Evolutionary conservation across 2,329 filamentous ascomycete genomes (phyloP), one percentile per base, ranked within the genome.

Genomic region (Venturiaceae sp.): DNA sequence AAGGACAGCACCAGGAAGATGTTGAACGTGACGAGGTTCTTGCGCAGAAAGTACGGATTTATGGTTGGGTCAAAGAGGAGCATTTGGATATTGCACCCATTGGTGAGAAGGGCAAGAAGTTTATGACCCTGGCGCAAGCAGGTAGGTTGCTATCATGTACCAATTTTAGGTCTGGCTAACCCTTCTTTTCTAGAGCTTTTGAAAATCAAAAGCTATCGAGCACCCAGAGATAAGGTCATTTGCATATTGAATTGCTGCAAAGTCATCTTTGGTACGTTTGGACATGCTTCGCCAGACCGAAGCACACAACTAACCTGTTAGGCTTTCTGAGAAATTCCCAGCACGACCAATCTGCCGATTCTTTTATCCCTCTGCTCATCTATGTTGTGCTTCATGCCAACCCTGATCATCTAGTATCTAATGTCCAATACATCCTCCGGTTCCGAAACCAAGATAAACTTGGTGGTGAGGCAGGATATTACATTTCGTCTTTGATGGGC

Each of bases 191-290:
- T 68, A 90, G 94, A 99, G 72, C 78, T 99, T 14, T 75, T 95
- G 37, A 99, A 99, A 72, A 96, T 99, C 68, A 95, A 92, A 68
- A 94, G 89, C 8, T 99, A 99, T 69, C 84, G 95, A 64, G 94
- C 94, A n/a, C 94, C 94, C 3, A 80, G 94, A 65, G 94, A 99
- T 77, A 99, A 99, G 74, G 94, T 99, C 58, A 97, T 99, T 54
- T 99, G 94, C 71, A 90, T 97, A 50, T 76, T 99, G 58, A 99
- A 99, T 74, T 96, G 92, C 75, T 99, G 94, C 82, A 99, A 99
- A 74, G 95, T 99, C 62, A 97, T 99, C 63, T 97, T 99, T 72
- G 94, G 88, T 90, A 72, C 66, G 21, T 28, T 26, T n/a, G 30
- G 19, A 16, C 39, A 58, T 14, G 26, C 16, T 26, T 30, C 13